These are phyloP conservation scores for Omphalea diandra DNA, from an alignment of 441 rosid genomes.

Conservation along the genomic window DNA sequence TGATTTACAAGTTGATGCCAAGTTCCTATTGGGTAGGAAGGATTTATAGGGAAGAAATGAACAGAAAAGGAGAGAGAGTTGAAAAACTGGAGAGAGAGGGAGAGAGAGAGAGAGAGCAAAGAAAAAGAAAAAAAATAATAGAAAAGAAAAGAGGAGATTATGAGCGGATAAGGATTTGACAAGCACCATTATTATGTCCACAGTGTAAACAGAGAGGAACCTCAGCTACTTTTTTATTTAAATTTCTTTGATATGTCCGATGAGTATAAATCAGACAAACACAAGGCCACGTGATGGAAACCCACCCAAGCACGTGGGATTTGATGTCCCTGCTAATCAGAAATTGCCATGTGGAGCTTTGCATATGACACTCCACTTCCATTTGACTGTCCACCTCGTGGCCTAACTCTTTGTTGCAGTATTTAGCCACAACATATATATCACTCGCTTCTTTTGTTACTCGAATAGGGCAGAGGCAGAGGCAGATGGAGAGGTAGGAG, in stretches of 20 bases:
- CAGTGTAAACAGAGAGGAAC: background rate
- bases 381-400: slow-evolving; percentile 15
- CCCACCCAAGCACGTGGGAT: slow-evolving; percentile 28
- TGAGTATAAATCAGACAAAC: background rate
- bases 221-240: too few relatives aligned
- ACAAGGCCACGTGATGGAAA: slow-evolving; percentile 35
- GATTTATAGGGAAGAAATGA: background rate
- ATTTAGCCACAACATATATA: too few relatives aligned
- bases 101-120: too few relatives aligned
- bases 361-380: slow-evolving; percentile 7
- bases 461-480: too few relatives aligned
- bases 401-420: background rate
- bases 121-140: too few relatives aligned
- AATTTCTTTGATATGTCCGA: too few relatives aligned
- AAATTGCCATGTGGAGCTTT: slow-evolving; percentile 6
- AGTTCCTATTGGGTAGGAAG: background rate
- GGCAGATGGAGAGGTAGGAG: too few relatives aligned
- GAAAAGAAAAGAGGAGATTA: background rate
- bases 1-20: too few relatives aligned
- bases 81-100: background rate
- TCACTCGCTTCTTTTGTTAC: too few relatives aligned
- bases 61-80: background rate
- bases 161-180: slow-evolving; percentile 21
- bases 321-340: background rate
- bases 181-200: background rate